Evolutionary conservation across 2,329 filamentous ascomycete species (phyloP), one percentile per base, ranked within the genome.

Genomic region (Didymella sp.): DNA sequence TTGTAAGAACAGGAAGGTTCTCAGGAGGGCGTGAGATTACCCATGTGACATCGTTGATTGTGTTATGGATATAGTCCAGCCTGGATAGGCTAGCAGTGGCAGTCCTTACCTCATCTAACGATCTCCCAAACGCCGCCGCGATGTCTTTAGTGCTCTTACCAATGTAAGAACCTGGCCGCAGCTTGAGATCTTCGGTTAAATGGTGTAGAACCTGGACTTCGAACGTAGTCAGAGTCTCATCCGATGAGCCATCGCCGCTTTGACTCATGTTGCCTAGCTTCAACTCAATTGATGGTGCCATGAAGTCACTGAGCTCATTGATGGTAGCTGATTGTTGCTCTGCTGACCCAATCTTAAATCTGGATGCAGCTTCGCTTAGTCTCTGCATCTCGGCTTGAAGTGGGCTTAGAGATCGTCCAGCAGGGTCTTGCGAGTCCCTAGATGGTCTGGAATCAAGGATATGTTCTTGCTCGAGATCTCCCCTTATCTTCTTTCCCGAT

Each of bases 161-260:
- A 24, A 67, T 61, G 21, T 69, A 67, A 1, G 66, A 68, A 1
- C 61, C 63, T 15, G 55, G 53, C 15, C 64, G 52, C 3, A 53
- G 49, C 11, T 54, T 61, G 0, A 64, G 25, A 15, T 68, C 65
- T 19, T 56, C 8, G 1, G 21, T 56, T 9, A 69, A 51, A 41
- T 66, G 44, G 0, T 22, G 15, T 6, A 69, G 45, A 13, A 69
- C 51, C 0, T 46, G 44, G n/a, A 42, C 19, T 17, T 59, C 46
- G 4, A 66, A 45, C 12, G 58, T 13, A 17, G 48, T 59, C 24
- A 45, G 28, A 37, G 48, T 30, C 1, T 25, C 31, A 24, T 15
- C 19, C 27, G 31, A 9, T 15, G 17, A 19, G 17, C 17, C 5
- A 3, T 28, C 9, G 4, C 3, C 27, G 24, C 4, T n/a, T 25